Evolutionary conservation across 352 stramenopile genomes (phyloP).

Genomic region (Phytophthora sp.): DNA sequence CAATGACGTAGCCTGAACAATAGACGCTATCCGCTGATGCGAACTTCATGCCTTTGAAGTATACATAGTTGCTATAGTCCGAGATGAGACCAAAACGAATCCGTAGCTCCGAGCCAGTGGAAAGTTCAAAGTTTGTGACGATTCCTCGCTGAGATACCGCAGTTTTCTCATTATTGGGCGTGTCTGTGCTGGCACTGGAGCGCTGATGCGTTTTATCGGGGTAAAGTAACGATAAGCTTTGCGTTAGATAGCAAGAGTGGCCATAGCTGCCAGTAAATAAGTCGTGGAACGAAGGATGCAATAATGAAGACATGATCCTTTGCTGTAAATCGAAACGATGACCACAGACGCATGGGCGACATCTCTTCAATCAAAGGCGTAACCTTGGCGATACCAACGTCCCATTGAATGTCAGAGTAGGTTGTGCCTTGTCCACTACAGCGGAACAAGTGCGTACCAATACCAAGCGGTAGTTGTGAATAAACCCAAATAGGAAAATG

Average conservation of each 20-base stretch:
- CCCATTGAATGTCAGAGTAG: slow-evolving; percentile 21
- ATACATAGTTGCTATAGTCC: slow-evolving; percentile 44
- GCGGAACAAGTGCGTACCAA: slow-evolving; percentile 19
- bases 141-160: slow-evolving; percentile 13
- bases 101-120: slow-evolving; percentile 33
- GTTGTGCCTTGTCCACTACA: slow-evolving; percentile 10
- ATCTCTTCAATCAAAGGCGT: slow-evolving; percentile 10
- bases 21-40: slow-evolving; percentile 45
- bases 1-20: slow-evolving; percentile 44
- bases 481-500: slow-evolving; percentile 38
- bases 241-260: slow-evolving; percentile 9
- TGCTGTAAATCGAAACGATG: slow-evolving; percentile 27
- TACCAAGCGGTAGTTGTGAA: slow-evolving; percentile 20
- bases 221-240: slow-evolving; percentile 24
- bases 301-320: slow-evolving; percentile 31
- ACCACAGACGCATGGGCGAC: slow-evolving; percentile 35
- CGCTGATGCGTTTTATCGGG: slow-evolving; percentile 16
- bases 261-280: slow-evolving; percentile 22
- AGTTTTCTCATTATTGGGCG: slow-evolving; percentile 16
- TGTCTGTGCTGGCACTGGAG: slow-evolving; percentile 16
- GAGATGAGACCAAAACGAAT: slow-evolving; percentile 42
- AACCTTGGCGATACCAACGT: slow-evolving; percentile 14
- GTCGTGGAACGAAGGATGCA: slow-evolving; percentile 28
- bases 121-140: slow-evolving; percentile 39
- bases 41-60: slow-evolving; percentile 51